Percentiles rank a stretch among this genome's conserved stretches.
These are phyloP conservation scores for Podaxis rugospora DNA, from an alignment of 768 basidiomycete species.

Conservation along the genomic window DNA sequence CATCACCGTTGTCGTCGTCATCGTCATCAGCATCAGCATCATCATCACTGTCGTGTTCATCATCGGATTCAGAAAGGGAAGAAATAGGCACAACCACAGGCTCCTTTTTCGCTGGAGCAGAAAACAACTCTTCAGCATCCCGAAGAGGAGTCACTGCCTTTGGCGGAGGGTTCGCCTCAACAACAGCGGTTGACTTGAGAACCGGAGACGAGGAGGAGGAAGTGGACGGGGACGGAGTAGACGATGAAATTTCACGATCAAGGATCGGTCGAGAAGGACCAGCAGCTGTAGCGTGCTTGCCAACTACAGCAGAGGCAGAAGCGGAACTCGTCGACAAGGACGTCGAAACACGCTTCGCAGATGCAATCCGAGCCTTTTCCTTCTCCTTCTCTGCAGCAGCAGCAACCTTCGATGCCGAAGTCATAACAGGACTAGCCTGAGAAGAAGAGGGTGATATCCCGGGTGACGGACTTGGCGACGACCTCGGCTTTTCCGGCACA, in stretches of 20 bases:
- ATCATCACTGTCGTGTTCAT: not conserved
- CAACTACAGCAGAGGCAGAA: conserved; percentile 6
- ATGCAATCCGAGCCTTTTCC: conserved; percentile 3
- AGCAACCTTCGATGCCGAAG: conserved; percentile 9
- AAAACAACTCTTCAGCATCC: conserved; percentile 6
- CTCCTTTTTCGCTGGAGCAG: not conserved
- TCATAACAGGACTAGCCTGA: conserved; percentile 1
- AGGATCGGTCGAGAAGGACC: conserved; percentile 14
- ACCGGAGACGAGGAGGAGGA: not conserved
- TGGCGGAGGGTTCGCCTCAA: not conserved
- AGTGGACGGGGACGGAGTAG: not conserved
- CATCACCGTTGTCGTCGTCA: not conserved
- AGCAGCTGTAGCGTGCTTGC: not conserved
- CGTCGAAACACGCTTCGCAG: conserved; percentile 7
- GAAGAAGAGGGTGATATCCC: conserved; percentile 3
- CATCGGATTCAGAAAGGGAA: conserved; percentile 5
- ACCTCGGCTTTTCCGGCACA: not conserved
- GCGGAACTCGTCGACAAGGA: not conserved
- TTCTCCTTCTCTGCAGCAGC: conserved; percentile 8
- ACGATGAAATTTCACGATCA: not conserved
- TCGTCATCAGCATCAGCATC: not conserved
- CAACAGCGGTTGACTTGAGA: not conserved
- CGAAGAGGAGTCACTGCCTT: not conserved
- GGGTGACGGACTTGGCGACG: not conserved
- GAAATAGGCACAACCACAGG: conserved; percentile 8